These are phyloP conservation scores for Nematodospora anomalae DNA, from an alignment of 1,139 yeast genomes.

Conservation along the genomic window DNA sequence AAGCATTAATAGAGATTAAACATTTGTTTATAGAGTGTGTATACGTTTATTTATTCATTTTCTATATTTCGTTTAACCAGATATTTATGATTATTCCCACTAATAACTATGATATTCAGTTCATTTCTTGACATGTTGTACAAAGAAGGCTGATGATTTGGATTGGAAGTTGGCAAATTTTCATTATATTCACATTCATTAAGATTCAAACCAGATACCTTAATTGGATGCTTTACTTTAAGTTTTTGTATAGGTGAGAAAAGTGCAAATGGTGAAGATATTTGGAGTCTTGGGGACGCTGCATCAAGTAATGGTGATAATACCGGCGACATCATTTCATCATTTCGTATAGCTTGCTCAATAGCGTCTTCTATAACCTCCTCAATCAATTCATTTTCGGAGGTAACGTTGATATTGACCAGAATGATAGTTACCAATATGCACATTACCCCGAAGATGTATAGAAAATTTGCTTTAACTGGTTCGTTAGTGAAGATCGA, in stretches of 20 bases:
- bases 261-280: slow-evolving; percentile 6
- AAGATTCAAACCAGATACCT: slow-evolving; percentile 17
- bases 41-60: slow-evolving; percentile 2
- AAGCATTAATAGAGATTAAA: slow-evolving; percentile 35
- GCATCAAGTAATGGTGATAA: slow-evolving; percentile 41
- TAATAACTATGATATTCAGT: slow-evolving; percentile 27
- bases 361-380: slow-evolving; percentile 50
- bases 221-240: slow-evolving; percentile 4
- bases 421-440: slow-evolving; percentile 49
- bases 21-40: slow-evolving; percentile 3
- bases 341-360: slow-evolving; percentile 47
- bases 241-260: slow-evolving; percentile 7
- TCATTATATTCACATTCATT: slow-evolving; percentile 14
- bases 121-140: slow-evolving; percentile 18
- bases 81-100: slow-evolving; percentile 46
- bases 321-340: slow-evolving; percentile 48
- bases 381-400: slow-evolving; percentile 48
- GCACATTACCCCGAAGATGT: slow-evolving; percentile 47
- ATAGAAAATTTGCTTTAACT: slow-evolving; percentile 29
- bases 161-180: slow-evolving; percentile 18
- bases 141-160: slow-evolving; percentile 23
- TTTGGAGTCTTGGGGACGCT: slow-evolving; percentile 15
- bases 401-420: slow-evolving; percentile 43
- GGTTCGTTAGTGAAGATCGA: slow-evolving; percentile 21
- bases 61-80: slow-evolving; percentile 23